Evolutionary conservation across 2,329 filamentous ascomycete species (phyloP), one percentile per base, ranked within the genome.

Genomic region (Microdochium bolleyi): DNA sequence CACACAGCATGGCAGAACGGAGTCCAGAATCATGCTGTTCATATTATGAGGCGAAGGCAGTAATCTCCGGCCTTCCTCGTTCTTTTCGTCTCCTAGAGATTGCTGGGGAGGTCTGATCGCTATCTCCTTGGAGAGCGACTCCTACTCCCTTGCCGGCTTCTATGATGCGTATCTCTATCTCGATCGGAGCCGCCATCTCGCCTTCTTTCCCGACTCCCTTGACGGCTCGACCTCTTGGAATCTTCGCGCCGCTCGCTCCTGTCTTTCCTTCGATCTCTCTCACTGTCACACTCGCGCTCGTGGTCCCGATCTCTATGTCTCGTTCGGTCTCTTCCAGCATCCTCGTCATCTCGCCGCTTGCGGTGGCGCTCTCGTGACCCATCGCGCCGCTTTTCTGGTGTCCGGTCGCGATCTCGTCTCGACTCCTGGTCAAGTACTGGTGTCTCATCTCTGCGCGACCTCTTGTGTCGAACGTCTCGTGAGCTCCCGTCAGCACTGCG

Each of bases 61-160:
- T n/a, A n/a, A n/a, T n/a, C n/a, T n/a, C n/a, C n/a, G n/a, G n/a
- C n/a, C n/a, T n/a, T n/a, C n/a, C n/a, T n/a, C n/a, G n/a, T n/a
- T n/a, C n/a, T n/a, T n/a, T n/a, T n/a, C n/a, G n/a, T n/a, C n/a
- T n/a, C n/a, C n/a, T n/a, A n/a, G n/a, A n/a, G n/a, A n/a, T n/a
- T n/a, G n/a, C n/a, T n/a, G n/a, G n/a, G n/a, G n/a, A n/a, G n/a
- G n/a, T 54, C 59, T 61, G 64, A 55, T 63, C 14, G 41, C 41
- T 60, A 52, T 32, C 55, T 62, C 51, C 60, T 62, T 54, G 74
- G 75, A 51, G 76, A 78, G 51, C 67, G 69, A 57, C 75, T 77
- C 55, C 71, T 70, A 55, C 70, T 73, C 54, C 68, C 66, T 41
- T 59, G 61, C 37, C 61, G 62, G 37, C 64, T 63, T 53, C 54